A percentile compares a stretch with the other conserved stretches of the same genome.
These are phyloP conservation scores for Zizania palustris DNA, from an alignment of 202 grass and related monocot species.

Conservation along the genomic window DNA sequence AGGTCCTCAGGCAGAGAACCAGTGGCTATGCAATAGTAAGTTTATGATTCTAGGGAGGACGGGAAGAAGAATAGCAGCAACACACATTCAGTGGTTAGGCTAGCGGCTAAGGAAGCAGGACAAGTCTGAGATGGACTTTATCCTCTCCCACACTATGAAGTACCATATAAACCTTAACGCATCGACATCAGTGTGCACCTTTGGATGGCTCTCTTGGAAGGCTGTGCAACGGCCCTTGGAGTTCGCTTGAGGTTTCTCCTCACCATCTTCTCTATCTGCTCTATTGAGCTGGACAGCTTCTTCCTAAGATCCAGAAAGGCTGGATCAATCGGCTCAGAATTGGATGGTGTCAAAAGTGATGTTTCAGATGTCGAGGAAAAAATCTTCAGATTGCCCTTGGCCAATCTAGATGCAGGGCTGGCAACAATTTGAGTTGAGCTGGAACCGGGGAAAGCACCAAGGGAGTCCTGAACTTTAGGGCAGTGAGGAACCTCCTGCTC, in stretches of 20 bases:
- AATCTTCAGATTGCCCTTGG: slow-evolving; percentile 30
- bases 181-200: slow-evolving; percentile 70
- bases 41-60: slow-evolving; percentile 18
- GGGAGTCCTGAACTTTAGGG: slow-evolving; percentile 29
- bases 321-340: slow-evolving; percentile 40
- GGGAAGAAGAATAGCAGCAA: slow-evolving; percentile 32
- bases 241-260: slow-evolving; percentile 64
- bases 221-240: slow-evolving; percentile 39
- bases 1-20: neutral
- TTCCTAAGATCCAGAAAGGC: slow-evolving; percentile 45
- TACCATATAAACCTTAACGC: slow-evolving; percentile 53
- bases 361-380: slow-evolving; percentile 37
- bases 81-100: slow-evolving; percentile 4
- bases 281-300: slow-evolving; percentile 74
- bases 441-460: slow-evolving; percentile 31
- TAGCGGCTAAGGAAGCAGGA: slow-evolving; percentile 31
- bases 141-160: slow-evolving; percentile 1
- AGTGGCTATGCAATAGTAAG: neutral
- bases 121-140: slow-evolving; percentile 50
- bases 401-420: slow-evolving; percentile 29
- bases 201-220: slow-evolving; percentile 52
- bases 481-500: slow-evolving; percentile 28
- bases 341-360: slow-evolving; percentile 40
- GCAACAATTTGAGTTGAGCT: slow-evolving; percentile 39
- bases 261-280: slow-evolving; percentile 78